Conservation (phyloP, 345 rosid genomes). For the Camelina laxa region DNA sequence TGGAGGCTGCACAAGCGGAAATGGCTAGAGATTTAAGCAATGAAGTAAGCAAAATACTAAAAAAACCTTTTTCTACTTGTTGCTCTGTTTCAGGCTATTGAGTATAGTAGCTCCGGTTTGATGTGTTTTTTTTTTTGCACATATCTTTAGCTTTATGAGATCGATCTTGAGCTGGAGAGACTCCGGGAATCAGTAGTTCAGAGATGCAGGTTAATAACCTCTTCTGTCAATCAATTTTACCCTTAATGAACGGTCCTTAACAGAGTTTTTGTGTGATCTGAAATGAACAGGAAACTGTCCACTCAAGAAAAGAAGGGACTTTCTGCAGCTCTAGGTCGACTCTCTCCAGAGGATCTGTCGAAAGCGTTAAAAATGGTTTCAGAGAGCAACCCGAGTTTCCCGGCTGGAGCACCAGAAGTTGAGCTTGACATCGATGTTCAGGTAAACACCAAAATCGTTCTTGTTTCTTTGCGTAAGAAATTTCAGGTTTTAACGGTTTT, state of each 20-base stretch:
- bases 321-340: constrained; percentile 56
- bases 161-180: constrained; percentile 62
- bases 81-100: constrained; percentile 9
- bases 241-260: background rate
- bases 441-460: constrained; percentile 42
- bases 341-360: constrained; percentile 65
- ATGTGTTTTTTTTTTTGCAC: background rate
- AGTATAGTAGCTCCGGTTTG: background rate
- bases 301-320: constrained; percentile 74
- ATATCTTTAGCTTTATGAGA: constrained; percentile 61
- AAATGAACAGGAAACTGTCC: constrained; percentile 57
- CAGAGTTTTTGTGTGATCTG: constrained; percentile 1
- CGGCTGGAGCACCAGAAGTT: constrained; percentile 65
- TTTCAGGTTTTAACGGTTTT: background rate
- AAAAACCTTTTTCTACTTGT: background rate
- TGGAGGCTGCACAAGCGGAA: constrained; percentile 63
- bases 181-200: constrained; percentile 65
- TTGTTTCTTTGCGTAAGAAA: background rate
- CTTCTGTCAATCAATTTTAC: constrained; percentile 15
- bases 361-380: constrained; percentile 80
- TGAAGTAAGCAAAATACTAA: constrained; percentile 53
- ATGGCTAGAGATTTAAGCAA: constrained; percentile 63
- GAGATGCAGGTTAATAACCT: constrained; percentile 61
- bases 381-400: constrained; percentile 65
- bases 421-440: constrained; percentile 80